Percentiles rank a stretch among this genome's conserved stretches.
These are phyloP conservation scores for Daldinia loculata DNA, from an alignment of 495 filamentous ascomycete species.

Conservation along the genomic window DNA sequence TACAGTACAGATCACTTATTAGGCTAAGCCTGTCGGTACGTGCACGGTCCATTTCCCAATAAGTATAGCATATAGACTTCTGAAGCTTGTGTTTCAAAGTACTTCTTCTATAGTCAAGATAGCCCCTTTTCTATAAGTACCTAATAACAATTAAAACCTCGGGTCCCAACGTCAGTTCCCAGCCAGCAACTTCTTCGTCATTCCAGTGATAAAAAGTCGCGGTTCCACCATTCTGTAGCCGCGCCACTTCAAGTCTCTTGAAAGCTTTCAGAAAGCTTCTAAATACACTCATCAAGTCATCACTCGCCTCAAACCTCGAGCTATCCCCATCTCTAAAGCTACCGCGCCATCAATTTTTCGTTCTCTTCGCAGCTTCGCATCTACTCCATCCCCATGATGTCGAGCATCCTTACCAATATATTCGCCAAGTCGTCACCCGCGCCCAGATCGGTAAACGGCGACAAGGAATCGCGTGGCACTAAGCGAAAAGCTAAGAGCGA, in stretches of 20 bases:
- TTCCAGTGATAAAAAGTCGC: conserved; percentile 24
- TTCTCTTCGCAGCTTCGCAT: background rate
- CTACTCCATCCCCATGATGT: conserved; percentile 20
- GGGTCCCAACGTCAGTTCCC: background rate
- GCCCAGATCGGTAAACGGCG: conserved; percentile 32
- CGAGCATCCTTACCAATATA: conserved; percentile 1
- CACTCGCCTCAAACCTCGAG: background rate
- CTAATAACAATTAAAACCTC: background rate
- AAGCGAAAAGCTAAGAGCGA: conserved; percentile 46
- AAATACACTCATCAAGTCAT: background rate
- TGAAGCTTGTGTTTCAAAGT: background rate
- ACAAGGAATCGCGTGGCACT: conserved; percentile 27
- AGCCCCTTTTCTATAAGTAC: background rate
- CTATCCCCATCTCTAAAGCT: background rate
- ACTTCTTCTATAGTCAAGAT: background rate
- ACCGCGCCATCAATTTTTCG: background rate
- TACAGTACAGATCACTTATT: background rate
- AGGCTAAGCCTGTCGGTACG: background rate
- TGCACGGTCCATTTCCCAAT: conserved; percentile 4
- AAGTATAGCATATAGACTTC: background rate
- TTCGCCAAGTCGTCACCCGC: conserved; percentile 33
- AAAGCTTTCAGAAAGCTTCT: conserved; percentile 4
- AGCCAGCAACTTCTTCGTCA: conserved; percentile 36
- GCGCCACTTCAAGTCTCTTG: conserved; percentile 18
- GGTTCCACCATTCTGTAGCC: conserved; percentile 27